These are phyloP conservation scores for Talaromyces marneffei DNA, from an alignment of 2,329 filamentous ascomycete genomes.

Conservation along the genomic window DNA sequence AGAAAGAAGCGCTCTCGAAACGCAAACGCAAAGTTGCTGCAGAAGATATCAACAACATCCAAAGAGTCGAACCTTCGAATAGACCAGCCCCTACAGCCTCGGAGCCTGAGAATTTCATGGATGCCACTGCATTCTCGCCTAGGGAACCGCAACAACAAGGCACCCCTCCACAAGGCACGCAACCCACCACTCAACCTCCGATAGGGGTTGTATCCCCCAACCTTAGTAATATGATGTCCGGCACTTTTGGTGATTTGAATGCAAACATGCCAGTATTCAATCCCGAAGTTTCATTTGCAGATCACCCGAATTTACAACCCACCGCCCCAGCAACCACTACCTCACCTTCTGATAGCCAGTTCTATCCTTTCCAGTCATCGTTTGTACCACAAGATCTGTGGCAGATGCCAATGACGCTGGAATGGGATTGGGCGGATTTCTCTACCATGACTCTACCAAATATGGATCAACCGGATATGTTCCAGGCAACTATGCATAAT, in stretches of 20 bases:
- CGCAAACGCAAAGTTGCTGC: constrained; percentile 70
- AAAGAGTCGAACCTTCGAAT: constrained; percentile 17
- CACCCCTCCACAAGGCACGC: not conserved
- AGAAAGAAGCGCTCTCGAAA: constrained; percentile 72
- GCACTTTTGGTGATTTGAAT: constrained; percentile 20
- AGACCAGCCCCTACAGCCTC: constrained; percentile 6
- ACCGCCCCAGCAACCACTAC: constrained; percentile 21
- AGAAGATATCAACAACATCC: constrained; percentile 17
- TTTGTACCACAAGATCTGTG: constrained; percentile 90
- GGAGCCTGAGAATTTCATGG: not conserved
- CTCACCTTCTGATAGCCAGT: constrained; percentile 1
- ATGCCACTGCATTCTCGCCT: not conserved
- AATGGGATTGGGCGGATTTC: constrained; percentile 70
- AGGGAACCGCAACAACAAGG: constrained; percentile 2
- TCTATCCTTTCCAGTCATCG: constrained; percentile 57
- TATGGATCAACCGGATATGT: constrained; percentile 25
- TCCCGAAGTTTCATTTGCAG: constrained; percentile 26
- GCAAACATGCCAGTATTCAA: constrained; percentile 28
- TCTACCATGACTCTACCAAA: constrained; percentile 31
- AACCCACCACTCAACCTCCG: not conserved
- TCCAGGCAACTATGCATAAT: constrained; percentile 21
- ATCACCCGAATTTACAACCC: constrained; percentile 26
- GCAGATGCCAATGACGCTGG: constrained; percentile 91
- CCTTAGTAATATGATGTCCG: constrained; percentile 20
- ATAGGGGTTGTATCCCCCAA: constrained; percentile 12